Conservation (phyloP, 148 eudicot species). For the Fagopyrum esculentum region DNA sequence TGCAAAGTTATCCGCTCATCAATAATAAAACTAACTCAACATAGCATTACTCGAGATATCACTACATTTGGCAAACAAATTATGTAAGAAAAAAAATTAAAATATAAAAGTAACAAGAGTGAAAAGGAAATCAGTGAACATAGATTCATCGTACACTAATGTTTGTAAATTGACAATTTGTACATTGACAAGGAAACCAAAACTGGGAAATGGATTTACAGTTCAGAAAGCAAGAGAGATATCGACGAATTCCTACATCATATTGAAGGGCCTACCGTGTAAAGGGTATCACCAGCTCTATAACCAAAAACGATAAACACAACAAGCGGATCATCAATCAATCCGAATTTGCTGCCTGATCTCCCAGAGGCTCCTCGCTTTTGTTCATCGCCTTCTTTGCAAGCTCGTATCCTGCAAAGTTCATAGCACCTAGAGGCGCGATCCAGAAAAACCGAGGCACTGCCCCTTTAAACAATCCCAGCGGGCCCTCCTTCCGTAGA, state of each 20-base stretch:
- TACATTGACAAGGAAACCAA: no score
- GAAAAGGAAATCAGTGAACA: no score
- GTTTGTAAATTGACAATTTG: no score
- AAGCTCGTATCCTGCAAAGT: constrained; percentile 92
- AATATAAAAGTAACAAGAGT: no score
- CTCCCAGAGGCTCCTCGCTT: constrained; percentile 32
- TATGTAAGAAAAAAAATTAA: no score
- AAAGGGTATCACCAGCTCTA: constrained; percentile 15
- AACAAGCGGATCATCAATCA: constrained; percentile 7
- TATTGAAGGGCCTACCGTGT: constrained; percentile 12
- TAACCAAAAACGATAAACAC: background rate
- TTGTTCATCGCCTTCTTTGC: constrained; percentile 74
- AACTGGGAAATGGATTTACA: no score
- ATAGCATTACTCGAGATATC: no score
- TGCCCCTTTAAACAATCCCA: constrained; percentile 89
- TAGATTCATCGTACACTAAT: no score
- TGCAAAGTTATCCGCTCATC: no score
- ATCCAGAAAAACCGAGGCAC: constrained; percentile 93
- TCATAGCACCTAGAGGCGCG: constrained; percentile 91
- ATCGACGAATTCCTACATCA: background rate
- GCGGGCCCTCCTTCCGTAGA: constrained; percentile 74
- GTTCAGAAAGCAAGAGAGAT: no score
- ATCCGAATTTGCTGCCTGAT: constrained; percentile 23
- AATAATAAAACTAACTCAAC: no score
- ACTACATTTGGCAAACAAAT: no score